Evolutionary conservation across 140 eudicot species (phyloP).

Genomic region (Flaveria floridana): DNA sequence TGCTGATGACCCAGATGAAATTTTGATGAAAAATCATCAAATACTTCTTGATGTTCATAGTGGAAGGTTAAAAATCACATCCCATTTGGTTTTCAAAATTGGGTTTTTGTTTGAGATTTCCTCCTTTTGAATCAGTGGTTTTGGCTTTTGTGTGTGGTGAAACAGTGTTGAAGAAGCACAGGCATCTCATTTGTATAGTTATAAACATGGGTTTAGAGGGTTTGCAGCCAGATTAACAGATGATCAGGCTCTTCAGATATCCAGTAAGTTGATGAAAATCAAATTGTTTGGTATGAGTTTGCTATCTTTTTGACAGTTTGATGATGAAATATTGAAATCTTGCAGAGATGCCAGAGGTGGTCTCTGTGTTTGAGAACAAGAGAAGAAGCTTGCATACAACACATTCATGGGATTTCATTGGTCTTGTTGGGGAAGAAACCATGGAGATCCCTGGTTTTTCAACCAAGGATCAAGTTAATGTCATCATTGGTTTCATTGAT

Average conservation of each 20-base stretch:
- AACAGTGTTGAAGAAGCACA: conserved; percentile 64
- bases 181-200: conserved; percentile 77
- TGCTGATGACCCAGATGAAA: conserved; percentile 61
- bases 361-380: conserved; percentile 73
- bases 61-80: conserved; percentile 47
- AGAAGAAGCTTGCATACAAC: conserved; percentile 74
- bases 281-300: conserved; percentile 1
- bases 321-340: background rate
- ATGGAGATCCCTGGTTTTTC: conserved; percentile 83
- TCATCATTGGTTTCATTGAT: conserved; percentile 84
- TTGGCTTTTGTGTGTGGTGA: background rate
- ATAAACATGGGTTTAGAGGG: conserved; percentile 80
- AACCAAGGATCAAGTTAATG: conserved; percentile 80
- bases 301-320: background rate
- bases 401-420: conserved; percentile 97
- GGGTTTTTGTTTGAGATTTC: background rate
- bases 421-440: conserved; percentile 68
- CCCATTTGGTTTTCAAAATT: conserved; percentile 3
- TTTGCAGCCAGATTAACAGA: conserved; percentile 87
- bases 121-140: conserved; percentile 3
- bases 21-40: conserved; percentile 57
- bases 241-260: conserved; percentile 68
- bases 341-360: conserved; percentile 84
- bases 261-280: conserved; percentile 34
- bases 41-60: conserved; percentile 64